These are phyloP conservation scores for Tylopilus rubrobrunneus DNA, from an alignment of 768 basidiomycete genomes.

Conservation along the genomic window DNA sequence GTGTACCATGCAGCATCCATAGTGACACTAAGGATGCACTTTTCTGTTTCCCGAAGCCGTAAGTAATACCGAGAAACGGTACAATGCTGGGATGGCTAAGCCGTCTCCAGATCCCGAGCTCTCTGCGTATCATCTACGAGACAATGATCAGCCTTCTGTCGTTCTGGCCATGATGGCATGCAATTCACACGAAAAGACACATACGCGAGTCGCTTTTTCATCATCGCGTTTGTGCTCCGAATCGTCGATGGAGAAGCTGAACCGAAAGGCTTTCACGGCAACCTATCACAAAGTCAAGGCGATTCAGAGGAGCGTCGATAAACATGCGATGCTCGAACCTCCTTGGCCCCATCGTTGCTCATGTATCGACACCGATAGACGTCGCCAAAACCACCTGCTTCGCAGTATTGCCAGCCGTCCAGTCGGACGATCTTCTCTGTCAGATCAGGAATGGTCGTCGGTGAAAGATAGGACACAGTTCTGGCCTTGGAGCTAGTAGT, in stretches of 20 bases:
- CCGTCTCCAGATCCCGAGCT: slow-evolving; percentile 8
- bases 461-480: not conserved
- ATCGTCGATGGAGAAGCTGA: slow-evolving; percentile 3
- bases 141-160: not conserved
- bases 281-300: not conserved
- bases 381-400: slow-evolving; percentile 5
- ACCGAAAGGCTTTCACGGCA: slow-evolving; percentile 7
- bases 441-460: not conserved
- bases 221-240: not conserved
- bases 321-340: not conserved
- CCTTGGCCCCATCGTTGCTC: not conserved
- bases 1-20: slow-evolving; percentile 8
- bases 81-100: slow-evolving; percentile 2
- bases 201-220: not conserved
- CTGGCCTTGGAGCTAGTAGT: not conserved
- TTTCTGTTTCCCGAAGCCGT: slow-evolving; percentile 7
- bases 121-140: slow-evolving; percentile 2
- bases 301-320: not conserved
- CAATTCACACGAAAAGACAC: not conserved
- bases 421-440: not conserved
- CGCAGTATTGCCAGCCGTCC: not conserved
- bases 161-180: too few relatives aligned
- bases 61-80: slow-evolving; percentile 1
- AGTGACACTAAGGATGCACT: slow-evolving; percentile 2
- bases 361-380: slow-evolving; percentile 1